These are phyloP conservation scores for Cladophialophora immunda DNA, from an alignment of 2,329 filamentous ascomycete species.

Conservation along the genomic window DNA sequence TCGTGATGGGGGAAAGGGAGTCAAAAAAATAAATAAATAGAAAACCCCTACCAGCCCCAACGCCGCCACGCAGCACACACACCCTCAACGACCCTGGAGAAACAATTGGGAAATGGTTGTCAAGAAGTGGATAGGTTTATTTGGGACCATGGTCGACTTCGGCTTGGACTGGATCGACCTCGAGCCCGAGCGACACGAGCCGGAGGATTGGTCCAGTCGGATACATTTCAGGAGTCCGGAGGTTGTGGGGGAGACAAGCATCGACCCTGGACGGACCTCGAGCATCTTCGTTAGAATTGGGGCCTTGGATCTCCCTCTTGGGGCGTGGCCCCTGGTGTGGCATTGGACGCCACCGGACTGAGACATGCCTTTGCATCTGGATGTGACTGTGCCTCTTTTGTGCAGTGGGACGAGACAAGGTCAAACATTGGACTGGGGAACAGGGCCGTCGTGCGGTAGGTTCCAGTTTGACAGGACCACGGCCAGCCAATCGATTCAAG, in stretches of 20 bases:
- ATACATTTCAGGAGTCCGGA: constrained; percentile 21
- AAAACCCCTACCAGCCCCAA: background rate
- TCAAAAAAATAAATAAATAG: background rate
- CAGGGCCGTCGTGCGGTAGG: background rate
- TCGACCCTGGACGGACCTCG: background rate
- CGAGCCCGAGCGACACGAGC: background rate
- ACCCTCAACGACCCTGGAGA: background rate
- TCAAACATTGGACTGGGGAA: background rate
- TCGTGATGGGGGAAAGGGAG: background rate
- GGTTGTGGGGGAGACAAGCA: constrained; percentile 22
- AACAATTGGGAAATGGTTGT: background rate
- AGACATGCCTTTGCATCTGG: background rate
- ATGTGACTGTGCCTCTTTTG: background rate
- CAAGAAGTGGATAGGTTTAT: background rate
- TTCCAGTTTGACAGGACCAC: background rate
- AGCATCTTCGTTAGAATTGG: constrained; percentile 14
- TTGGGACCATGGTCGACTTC: background rate
- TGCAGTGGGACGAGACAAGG: background rate
- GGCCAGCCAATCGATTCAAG: background rate
- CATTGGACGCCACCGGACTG: constrained; percentile 14
- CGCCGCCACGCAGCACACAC: background rate
- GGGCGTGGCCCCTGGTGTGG: background rate
- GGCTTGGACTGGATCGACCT: background rate
- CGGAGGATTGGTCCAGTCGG: constrained; percentile 17
- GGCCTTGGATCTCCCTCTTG: background rate